These are phyloP conservation scores for Hericium coralloides DNA, from an alignment of 768 basidiomycete species.

Conservation along the genomic window DNA sequence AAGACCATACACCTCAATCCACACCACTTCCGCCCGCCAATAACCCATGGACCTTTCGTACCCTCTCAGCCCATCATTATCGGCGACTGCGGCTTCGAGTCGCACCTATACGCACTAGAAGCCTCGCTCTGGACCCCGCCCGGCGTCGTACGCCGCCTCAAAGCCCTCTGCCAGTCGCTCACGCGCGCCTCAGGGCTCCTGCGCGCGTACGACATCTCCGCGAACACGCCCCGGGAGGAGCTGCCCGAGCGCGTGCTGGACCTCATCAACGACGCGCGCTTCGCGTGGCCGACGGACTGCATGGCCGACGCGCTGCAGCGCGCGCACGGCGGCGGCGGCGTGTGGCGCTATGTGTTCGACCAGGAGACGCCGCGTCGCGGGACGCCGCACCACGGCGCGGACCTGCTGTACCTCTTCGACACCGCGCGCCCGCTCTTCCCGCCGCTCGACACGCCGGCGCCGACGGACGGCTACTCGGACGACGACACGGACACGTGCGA, in stretches of 20 bases:
- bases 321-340: slow-evolving; percentile 40
- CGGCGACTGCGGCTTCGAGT: slow-evolving; percentile 61
- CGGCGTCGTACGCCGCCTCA: slow-evolving; percentile 55
- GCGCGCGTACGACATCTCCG: slow-evolving; percentile 62
- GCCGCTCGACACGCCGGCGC: slow-evolving; percentile 9
- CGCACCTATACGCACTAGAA: slow-evolving; percentile 51
- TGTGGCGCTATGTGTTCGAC: slow-evolving; percentile 78
- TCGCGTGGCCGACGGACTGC: slow-evolving; percentile 73
- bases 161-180: slow-evolving; percentile 67
- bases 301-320: slow-evolving; percentile 28
- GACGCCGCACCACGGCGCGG: slow-evolving; percentile 60
- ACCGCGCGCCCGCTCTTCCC: slow-evolving; percentile 44
- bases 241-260: slow-evolving; percentile 63
- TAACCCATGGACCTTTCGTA: slow-evolving; percentile 4
- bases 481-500: slow-evolving; percentile 24
- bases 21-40: slow-evolving; percentile 6
- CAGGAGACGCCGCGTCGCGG: slow-evolving; percentile 64
- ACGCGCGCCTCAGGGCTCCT: slow-evolving; percentile 51
- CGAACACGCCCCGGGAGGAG: slow-evolving; percentile 55
- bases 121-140: slow-evolving; percentile 53
- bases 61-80: slow-evolving; percentile 59
- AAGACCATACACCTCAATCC: slow-evolving; percentile 10
- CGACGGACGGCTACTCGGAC: slow-evolving; percentile 19
- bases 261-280: slow-evolving; percentile 62
- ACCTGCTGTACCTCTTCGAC: slow-evolving; percentile 74